Evolutionary conservation across 345 rosid species (phyloP), one percentile per base, ranked within the genome.

Genomic region (Salix koriyanagi): DNA sequence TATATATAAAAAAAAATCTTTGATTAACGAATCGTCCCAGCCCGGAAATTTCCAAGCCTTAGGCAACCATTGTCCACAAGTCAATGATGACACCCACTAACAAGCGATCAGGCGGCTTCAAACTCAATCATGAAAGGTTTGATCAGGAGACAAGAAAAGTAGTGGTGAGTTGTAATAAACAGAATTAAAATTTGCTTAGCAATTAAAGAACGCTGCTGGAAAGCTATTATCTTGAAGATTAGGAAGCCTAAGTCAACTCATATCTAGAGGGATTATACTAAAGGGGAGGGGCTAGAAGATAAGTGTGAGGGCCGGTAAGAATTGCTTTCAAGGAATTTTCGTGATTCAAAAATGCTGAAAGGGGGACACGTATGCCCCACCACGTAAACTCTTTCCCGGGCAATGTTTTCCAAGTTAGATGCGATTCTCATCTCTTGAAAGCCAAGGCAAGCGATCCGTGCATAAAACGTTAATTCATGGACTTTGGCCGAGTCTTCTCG

Each of bases 281-380:
- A 65, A 18, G 39, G 62, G 62, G 32, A 15, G 15, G 6, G 62
- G 62, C 64, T 36, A 58, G 23, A 32, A 7, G 5, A 65, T 60
- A 4, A 44, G 42, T 28, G 14, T 14, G 77, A 48, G 8, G 70
- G 58, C 37, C 4, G 85, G 70, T 74, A 65, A 64, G 36, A 62
- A 71, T 82, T 80, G 83, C 79, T 78, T 80, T 67, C 64, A 18
- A 65, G 28, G 72, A 82, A 65, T 16, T 77, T 75, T 66, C 37
- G 16, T 18, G 65, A 74, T 76, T 70, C 34, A 67, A 42, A 75
- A 72, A 28, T 10, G 44, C 25, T 60, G 23, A 69, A 54, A 30
- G 69, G 41, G 44, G 28, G 34, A 34, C 23, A 41, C 9, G 14
- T 19, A 21, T 76, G 81, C 42, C 48, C 81, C 81, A 70, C 75